These are phyloP conservation scores for Trypanosoma lewisi DNA, from an alignment of 208 protist species.

Conservation along the genomic window DNA sequence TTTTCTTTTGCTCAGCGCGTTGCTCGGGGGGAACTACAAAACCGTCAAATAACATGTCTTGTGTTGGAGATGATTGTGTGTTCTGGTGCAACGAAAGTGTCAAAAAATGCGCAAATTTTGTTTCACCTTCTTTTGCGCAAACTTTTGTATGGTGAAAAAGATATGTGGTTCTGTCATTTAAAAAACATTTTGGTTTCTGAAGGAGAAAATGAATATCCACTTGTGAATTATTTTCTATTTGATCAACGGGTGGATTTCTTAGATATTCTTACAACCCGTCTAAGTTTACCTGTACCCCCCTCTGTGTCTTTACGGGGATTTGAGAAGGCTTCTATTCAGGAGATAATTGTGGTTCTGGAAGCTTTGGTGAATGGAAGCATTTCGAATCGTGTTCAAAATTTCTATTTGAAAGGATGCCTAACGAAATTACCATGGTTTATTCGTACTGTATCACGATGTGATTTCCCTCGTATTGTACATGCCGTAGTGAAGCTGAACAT, in stretches of 20 bases:
- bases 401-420: slow-evolving; percentile 22
- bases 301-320: slow-evolving; percentile 7
- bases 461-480: slow-evolving; percentile 18
- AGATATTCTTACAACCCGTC: slow-evolving; percentile 18
- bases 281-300: slow-evolving; percentile 10
- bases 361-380: slow-evolving; percentile 23
- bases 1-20: slow-evolving; percentile 9
- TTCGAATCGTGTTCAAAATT: slow-evolving; percentile 4
- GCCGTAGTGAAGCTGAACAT: slow-evolving; percentile 15
- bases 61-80: slow-evolving; percentile 26
- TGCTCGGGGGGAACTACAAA: slow-evolving; percentile 24
- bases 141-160: slow-evolving; percentile 16
- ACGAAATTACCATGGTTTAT: slow-evolving; percentile 16
- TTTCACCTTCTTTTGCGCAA: slow-evolving; percentile 18
- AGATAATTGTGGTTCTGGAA: slow-evolving; percentile 21
- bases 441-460: slow-evolving; percentile 1
- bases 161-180: slow-evolving; percentile 13
- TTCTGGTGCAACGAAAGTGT: slow-evolving; percentile 18
- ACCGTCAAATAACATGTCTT: slow-evolving; percentile 2
- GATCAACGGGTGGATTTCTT: slow-evolving; percentile 8
- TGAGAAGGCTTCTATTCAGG: slow-evolving; percentile 15
- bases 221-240: slow-evolving; percentile 26
- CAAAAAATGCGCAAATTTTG: slow-evolving; percentile 34
- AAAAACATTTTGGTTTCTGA: not conserved
- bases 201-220: not conserved